phyloP scores from a whole-genome alignment of 495 filamentous ascomycete species.

The Gamarada debralockiae region DNA sequence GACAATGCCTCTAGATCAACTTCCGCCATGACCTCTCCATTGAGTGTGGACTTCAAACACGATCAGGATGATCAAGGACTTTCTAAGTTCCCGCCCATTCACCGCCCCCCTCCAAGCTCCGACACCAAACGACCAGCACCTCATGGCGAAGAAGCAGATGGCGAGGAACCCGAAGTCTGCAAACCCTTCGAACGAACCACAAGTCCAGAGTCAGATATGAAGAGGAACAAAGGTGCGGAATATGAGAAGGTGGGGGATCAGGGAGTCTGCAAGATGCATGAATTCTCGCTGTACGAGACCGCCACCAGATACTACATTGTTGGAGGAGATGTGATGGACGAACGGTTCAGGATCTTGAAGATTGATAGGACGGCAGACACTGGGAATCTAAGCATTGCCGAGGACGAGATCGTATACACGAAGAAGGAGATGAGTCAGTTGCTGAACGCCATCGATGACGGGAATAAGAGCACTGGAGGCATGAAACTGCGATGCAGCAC shows the following conservation, averaged over 20 bases:
- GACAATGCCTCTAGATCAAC: conserved; percentile 21
- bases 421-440: conserved; percentile 91
- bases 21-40: conserved; percentile 25
- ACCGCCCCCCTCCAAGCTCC: conserved; percentile 1
- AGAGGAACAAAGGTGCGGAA: conserved; percentile 41
- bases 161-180: conserved; percentile 58
- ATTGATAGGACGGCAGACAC: conserved; percentile 86
- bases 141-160: conserved; percentile 44
- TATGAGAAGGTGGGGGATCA: conserved; percentile 63
- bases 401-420: conserved; percentile 92
- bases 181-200: conserved; percentile 59
- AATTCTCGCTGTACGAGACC: conserved; percentile 93
- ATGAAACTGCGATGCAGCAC: conserved; percentile 85
- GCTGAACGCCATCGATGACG: conserved; percentile 91
- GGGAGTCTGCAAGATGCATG: conserved; percentile 83
- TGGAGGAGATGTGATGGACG: conserved; percentile 84
- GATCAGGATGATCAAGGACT: conserved; percentile 10
- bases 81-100: conserved; percentile 20
- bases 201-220: conserved; percentile 48
- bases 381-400: conserved; percentile 75
- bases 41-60: conserved; percentile 19
- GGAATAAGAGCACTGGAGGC: conserved; percentile 88
- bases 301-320: conserved; percentile 90
- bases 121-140: conserved; percentile 1
- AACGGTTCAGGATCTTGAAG: conserved; percentile 84